Conservation (phyloP, 768 basidiomycete species). For the Mrakia gelida region DNA sequence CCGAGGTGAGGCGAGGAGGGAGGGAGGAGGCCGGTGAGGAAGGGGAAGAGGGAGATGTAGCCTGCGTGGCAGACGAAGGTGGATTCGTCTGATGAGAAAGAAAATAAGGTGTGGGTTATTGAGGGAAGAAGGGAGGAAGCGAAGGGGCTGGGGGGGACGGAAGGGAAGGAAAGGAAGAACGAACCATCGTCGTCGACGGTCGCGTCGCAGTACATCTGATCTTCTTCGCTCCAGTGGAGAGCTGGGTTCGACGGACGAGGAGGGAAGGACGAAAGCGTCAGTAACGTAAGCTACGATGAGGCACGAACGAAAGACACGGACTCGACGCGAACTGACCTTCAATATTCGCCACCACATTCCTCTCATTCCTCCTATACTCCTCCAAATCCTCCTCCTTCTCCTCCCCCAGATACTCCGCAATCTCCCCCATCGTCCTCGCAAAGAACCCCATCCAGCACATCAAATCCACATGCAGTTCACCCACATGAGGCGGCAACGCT, state of each 20-base stretch:
- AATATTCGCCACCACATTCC: constrained; percentile 75
- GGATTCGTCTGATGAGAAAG: constrained; percentile 66
- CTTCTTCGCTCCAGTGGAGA: constrained; percentile 84
- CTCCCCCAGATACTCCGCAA: constrained; percentile 65
- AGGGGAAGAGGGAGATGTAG: constrained; percentile 90
- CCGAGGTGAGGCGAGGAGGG: constrained; percentile 73
- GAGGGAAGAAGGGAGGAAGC: not conserved
- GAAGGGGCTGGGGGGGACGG: no score
- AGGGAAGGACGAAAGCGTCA: no score
- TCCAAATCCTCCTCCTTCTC: constrained; percentile 60
- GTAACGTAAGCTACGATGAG: no score
- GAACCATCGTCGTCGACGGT: constrained; percentile 77
- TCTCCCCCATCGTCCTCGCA: constrained; percentile 83
- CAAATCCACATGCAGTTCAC: constrained; percentile 88
- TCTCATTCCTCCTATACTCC: constrained; percentile 73
- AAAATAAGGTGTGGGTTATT: no score
- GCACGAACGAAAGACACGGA: no score
- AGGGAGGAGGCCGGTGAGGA: constrained; percentile 75
- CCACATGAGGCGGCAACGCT: constrained; percentile 70
- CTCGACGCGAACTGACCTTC: constrained; percentile 56
- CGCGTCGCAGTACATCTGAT: constrained; percentile 90
- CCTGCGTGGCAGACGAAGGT: constrained; percentile 85
- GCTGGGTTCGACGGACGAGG: constrained; percentile 52
- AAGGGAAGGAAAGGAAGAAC: constrained; percentile 13
- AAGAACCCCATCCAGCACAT: constrained; percentile 98